Evolutionary conservation across 306 rosid species (phyloP).

Genomic region (Acacia confusa): DNA sequence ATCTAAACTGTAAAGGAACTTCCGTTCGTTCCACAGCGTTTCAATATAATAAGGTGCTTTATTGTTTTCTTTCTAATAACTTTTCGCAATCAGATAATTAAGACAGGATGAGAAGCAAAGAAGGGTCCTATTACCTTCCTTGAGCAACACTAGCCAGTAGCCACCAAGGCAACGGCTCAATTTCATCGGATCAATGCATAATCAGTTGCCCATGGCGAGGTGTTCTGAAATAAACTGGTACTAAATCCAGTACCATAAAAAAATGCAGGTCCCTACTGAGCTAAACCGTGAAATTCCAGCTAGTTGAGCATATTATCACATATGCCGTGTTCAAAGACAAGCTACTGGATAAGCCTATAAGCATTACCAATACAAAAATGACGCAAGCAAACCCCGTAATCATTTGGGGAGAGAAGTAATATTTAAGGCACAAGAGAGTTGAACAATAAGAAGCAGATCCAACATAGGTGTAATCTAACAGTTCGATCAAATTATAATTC

Average conservation of each 20-base stretch:
- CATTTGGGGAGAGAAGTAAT: neutral
- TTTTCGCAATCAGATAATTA: neutral
- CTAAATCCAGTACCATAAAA: neutral
- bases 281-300: neutral
- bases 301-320: neutral
- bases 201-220: neutral
- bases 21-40: neutral
- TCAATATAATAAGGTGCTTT: neutral
- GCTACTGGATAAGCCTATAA: neutral
- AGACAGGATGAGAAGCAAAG: neutral
- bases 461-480: neutral
- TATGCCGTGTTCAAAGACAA: neutral
- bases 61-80: neutral
- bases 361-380: neutral
- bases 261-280: neutral
- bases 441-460: conserved; percentile 1
- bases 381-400: neutral
- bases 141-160: neutral
- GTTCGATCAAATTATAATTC: neutral
- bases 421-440: neutral
- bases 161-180: neutral
- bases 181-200: neutral
- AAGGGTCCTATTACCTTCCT: neutral
- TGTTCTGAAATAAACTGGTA: neutral
- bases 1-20: neutral